These are phyloP conservation scores for Massariosphaeria phaeospora DNA, from an alignment of 495 filamentous ascomycete species.

Conservation along the genomic window DNA sequence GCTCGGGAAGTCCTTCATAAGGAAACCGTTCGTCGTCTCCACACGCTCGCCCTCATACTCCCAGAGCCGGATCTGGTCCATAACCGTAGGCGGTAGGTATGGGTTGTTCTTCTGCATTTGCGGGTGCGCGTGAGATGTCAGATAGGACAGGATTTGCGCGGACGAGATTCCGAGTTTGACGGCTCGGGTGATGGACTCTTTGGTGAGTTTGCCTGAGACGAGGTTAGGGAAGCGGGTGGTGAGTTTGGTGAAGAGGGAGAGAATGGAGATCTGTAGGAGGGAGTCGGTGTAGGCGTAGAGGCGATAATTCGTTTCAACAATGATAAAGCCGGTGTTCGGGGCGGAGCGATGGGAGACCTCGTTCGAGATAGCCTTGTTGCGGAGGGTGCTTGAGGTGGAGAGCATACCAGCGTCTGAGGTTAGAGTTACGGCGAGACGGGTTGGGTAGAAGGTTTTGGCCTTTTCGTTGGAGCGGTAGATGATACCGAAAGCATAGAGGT, in stretches of 20 bases:
- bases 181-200: conserved; percentile 76
- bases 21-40: conserved; percentile 69
- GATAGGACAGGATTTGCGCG: conserved; percentile 83
- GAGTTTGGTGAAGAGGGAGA: conserved; percentile 83
- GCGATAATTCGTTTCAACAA: conserved; percentile 98
- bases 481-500: conserved; percentile 85
- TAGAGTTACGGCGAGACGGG: conserved; percentile 87
- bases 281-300: conserved; percentile 94
- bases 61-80: conserved; percentile 96
- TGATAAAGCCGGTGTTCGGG: conserved; percentile 71
- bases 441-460: conserved; percentile 77
- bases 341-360: conserved; percentile 36
- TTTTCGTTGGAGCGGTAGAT: conserved; percentile 59
- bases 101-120: conserved; percentile 71
- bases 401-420: conserved; percentile 74
- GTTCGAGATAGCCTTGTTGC: conserved; percentile 6
- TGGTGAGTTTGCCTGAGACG: conserved; percentile 81
- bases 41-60: conserved; percentile 95
- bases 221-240: conserved; percentile 86
- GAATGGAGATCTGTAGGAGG: conserved; percentile 84
- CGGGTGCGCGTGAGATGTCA: conserved; percentile 84
- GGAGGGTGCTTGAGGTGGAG: conserved; percentile 44
- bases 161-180: conserved; percentile 88
- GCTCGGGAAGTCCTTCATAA: conserved; percentile 83
- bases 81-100: conserved; percentile 85